Percentiles rank a stretch among this genome's conserved stretches.
Conservation (phyloP, 116 monocot genomes). For the Dioscorea cayenensis region DNA sequence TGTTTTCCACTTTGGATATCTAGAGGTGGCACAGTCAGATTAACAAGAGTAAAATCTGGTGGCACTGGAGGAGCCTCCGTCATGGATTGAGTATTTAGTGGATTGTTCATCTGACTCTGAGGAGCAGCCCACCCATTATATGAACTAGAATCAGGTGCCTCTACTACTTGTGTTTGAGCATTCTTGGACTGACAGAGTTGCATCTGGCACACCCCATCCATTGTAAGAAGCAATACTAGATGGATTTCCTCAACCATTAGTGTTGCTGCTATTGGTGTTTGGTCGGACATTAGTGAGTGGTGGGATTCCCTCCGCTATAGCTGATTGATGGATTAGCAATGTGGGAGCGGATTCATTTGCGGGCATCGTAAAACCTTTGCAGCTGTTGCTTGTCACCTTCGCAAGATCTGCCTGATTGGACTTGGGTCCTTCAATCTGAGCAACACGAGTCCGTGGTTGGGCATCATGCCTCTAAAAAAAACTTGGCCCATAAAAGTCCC, state of each 20-base stretch:
- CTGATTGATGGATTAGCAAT: conserved; percentile 12
- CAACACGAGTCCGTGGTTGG: conserved; percentile 38
- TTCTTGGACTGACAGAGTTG: conserved; percentile 1
- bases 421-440: conserved; percentile 62
- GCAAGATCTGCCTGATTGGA: conserved; percentile 61
- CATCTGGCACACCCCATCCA: conserved; percentile 11
- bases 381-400: conserved; percentile 88
- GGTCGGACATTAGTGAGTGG: conserved; percentile 9
- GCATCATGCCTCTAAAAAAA: conserved; percentile 65
- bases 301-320: conserved; percentile 50
- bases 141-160: not conserved
- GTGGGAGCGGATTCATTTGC: conserved; percentile 32
- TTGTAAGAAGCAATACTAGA: conserved; percentile 5
- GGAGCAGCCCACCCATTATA: conserved; percentile 11
- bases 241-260: conserved; percentile 3
- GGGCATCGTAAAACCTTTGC: conserved; percentile 52
- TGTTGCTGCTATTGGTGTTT: not conserved
- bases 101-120: conserved; percentile 3
- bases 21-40: conserved; percentile 12
- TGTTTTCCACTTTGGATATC: not conserved
- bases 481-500: conserved; percentile 71
- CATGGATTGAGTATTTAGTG: conserved; percentile 6
- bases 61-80: conserved; percentile 32
- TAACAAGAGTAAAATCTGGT: conserved; percentile 45
- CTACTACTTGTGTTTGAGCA: not conserved